phyloP scores from a whole-genome alignment of 768 basidiomycete species.

The Chalciporus piperatus region DNA sequence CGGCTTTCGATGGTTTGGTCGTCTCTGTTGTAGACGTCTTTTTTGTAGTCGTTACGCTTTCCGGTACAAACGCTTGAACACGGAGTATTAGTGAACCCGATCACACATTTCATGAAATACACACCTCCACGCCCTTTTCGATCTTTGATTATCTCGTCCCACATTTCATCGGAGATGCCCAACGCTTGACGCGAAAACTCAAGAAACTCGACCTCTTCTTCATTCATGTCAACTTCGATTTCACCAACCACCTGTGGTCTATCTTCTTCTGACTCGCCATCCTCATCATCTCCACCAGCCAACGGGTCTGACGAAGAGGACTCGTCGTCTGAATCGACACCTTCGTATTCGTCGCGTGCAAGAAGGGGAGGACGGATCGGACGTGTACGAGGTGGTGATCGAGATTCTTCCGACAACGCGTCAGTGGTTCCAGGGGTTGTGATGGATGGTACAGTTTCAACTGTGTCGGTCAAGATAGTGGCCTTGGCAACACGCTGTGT shows the following conservation, averaged over 20 bases:
- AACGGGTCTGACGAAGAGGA: slow-evolving; percentile 59
- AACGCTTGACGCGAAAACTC: slow-evolving; percentile 91
- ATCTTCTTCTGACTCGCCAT: slow-evolving; percentile 72
- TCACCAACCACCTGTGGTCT: slow-evolving; percentile 81
- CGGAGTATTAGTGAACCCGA: slow-evolving; percentile 6
- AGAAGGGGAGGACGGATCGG: slow-evolving; percentile 76
- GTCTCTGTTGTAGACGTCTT: background rate
- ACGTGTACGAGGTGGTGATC: slow-evolving; percentile 24
- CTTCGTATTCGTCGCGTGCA: slow-evolving; percentile 82
- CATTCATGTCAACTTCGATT: slow-evolving; percentile 85
- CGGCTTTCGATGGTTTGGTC: slow-evolving; percentile 20
- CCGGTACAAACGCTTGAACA: slow-evolving; percentile 57
- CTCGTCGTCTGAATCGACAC: slow-evolving; percentile 90
- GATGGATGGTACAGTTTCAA: slow-evolving; percentile 23
- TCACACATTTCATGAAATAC: slow-evolving; percentile 24
- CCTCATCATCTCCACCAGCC: slow-evolving; percentile 41
- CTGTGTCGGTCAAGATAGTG: slow-evolving; percentile 42
- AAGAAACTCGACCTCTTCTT: slow-evolving; percentile 92
- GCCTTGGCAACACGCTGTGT: slow-evolving; percentile 63
- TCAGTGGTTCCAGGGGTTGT: slow-evolving; percentile 6
- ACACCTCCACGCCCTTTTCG: slow-evolving; percentile 78
- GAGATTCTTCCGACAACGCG: background rate
- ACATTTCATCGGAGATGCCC: slow-evolving; percentile 87
- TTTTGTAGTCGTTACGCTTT: slow-evolving; percentile 13
- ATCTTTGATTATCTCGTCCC: slow-evolving; percentile 81